Evolutionary conservation across 257 asterid genomes (phyloP).

Genomic region (Solanum bukasovii): DNA sequence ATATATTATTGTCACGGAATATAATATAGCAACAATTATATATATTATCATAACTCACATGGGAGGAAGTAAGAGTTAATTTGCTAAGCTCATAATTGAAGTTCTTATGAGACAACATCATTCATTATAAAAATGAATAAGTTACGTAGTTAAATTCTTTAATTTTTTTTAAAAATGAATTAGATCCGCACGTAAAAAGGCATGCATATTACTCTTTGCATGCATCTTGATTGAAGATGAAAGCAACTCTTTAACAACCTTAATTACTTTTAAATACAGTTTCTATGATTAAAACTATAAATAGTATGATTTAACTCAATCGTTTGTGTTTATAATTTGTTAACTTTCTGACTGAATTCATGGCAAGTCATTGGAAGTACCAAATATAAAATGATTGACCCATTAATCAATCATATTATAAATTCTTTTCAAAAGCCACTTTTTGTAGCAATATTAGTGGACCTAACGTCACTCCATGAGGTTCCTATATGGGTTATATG

Average conservation of each 20-base stretch:
- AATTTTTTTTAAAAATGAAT: too few relatives aligned
- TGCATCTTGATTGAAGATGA: not conserved
- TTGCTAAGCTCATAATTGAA: not conserved
- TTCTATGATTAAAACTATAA: not conserved
- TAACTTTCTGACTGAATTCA: not conserved
- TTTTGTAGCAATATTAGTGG: not conserved
- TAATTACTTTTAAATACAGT: not conserved
- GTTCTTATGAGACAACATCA: too few relatives aligned
- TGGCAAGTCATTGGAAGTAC: not conserved
- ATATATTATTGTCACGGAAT: too few relatives aligned
- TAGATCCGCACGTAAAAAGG: too few relatives aligned
- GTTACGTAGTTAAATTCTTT: not conserved
- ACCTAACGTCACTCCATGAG: not conserved
- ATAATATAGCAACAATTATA: not conserved
- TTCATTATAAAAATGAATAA: too few relatives aligned
- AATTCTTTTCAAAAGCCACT: not conserved
- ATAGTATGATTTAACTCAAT: not conserved
- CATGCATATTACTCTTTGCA: not conserved
- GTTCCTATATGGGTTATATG: not conserved
- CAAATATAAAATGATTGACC: not conserved
- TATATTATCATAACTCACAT: not conserved
- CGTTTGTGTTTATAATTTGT: not conserved
- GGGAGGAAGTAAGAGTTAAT: not conserved
- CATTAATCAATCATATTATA: not conserved
- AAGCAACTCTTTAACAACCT: not conserved